A percentile compares a stretch with the other conserved stretches of the same genome.
These are phyloP conservation scores for Arabis hirsuta DNA, from an alignment of 345 rosid species.

Conservation along the genomic window DNA sequence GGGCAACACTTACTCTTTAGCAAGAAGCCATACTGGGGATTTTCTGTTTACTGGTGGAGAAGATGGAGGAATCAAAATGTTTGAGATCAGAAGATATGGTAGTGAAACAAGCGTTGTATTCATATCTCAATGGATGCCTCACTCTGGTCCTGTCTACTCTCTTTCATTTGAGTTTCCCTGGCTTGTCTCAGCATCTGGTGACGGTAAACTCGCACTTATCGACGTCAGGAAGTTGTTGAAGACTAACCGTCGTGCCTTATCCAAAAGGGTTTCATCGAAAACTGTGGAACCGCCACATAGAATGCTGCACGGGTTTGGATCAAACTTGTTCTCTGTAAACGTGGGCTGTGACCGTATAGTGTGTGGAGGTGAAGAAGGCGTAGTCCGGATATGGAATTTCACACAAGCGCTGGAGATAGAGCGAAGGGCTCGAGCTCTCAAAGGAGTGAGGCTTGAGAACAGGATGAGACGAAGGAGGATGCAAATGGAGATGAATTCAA, in stretches of 20 bases:
- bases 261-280: conserved; percentile 47
- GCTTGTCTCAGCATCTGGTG: conserved; percentile 93
- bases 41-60: conserved; percentile 91
- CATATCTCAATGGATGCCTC: conserved; percentile 87
- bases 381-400: conserved; percentile 88
- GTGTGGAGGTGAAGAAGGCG: conserved; percentile 89
- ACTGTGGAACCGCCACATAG: conserved; percentile 86
- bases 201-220: conserved; percentile 76
- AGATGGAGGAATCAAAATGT: conserved; percentile 92
- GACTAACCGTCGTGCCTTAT: conserved; percentile 42
- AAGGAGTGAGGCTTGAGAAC: conserved; percentile 76
- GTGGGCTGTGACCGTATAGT: conserved; percentile 89
- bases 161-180: conserved; percentile 97
- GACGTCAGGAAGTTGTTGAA: conserved; percentile 80
- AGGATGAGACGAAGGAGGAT: conserved; percentile 77
- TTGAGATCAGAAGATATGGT: conserved; percentile 53
- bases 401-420: conserved; percentile 80
- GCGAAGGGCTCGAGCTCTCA: conserved; percentile 59
- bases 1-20: conserved; percentile 69
- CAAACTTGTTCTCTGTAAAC: conserved; percentile 72
- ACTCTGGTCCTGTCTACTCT: conserved; percentile 75
- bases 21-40: conserved; percentile 82
- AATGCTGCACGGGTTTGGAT: conserved; percentile 83
- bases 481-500: conserved; percentile 69
- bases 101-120: conserved; percentile 39